Evolutionary conservation across 257 asterid species (phyloP).

Genomic region (Capsicum rhomboideum): DNA sequence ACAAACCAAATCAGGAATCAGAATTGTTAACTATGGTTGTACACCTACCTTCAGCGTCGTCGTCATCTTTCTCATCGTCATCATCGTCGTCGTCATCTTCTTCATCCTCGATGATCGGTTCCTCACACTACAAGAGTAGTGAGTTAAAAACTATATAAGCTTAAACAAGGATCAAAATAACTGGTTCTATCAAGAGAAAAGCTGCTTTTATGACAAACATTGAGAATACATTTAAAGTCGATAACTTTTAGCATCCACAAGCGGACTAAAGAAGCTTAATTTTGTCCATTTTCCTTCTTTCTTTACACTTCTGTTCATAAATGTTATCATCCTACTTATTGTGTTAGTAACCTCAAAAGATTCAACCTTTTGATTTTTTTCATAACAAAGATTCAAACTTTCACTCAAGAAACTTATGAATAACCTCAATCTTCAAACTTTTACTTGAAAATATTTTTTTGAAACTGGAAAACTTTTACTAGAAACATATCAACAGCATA

Average conservation of each 20-base stretch:
- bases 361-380: not conserved
- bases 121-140: constrained; percentile 33
- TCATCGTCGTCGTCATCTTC: constrained; percentile 24
- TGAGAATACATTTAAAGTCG: not conserved
- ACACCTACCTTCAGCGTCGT: constrained; percentile 16
- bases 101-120: constrained; percentile 51
- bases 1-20: not conserved
- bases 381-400: not conserved
- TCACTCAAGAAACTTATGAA: not conserved
- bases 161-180: not conserved
- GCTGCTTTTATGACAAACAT: not conserved
- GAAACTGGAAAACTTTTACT: no score
- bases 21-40: not conserved
- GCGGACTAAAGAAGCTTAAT: not conserved
- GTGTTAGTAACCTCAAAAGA: not conserved
- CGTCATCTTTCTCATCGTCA: not conserved
- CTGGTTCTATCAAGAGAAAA: not conserved
- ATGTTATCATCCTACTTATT: not conserved
- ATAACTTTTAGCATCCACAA: not conserved
- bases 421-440: not conserved
- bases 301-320: not conserved
- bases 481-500: no score
- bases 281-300: not conserved
- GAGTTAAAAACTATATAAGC: not conserved
- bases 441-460: no score